Evolutionary conservation across 2,329 filamentous ascomycete species (phyloP).

Genomic region (Zymoseptoria crescenta): DNA sequence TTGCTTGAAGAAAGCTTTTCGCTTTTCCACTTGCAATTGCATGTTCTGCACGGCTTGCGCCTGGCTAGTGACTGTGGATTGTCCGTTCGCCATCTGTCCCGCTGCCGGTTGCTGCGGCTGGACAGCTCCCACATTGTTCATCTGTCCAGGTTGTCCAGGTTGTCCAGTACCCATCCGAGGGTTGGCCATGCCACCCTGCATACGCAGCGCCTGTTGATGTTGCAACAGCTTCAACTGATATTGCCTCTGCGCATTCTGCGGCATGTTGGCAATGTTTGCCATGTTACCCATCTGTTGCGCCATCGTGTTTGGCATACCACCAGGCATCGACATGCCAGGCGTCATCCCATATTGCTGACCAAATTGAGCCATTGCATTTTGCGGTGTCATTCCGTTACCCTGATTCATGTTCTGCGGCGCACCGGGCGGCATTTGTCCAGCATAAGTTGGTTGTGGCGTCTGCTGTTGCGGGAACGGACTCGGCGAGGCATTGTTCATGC

Average conservation of each 20-base stretch:
- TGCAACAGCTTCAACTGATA: slow-evolving; percentile 81
- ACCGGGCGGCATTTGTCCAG: slow-evolving; percentile 37
- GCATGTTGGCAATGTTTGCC: slow-evolving; percentile 25
- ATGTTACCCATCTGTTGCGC: slow-evolving; percentile 14
- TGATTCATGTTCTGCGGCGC: slow-evolving; percentile 14
- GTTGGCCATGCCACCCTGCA: slow-evolving; percentile 24
- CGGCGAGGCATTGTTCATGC: slow-evolving; percentile 85
- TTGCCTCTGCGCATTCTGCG: slow-evolving; percentile 63
- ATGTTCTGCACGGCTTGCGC: slow-evolving; percentile 11
- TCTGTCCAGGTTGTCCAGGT: slow-evolving; percentile 21
- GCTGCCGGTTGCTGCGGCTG: slow-evolving; percentile 19
- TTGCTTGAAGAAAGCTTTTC: slow-evolving; percentile 51
- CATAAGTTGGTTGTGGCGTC: slow-evolving; percentile 19
- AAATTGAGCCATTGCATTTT: slow-evolving; percentile 30
- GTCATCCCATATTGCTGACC: slow-evolving; percentile 32
- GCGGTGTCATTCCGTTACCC: slow-evolving; percentile 19
- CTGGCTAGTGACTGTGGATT: slow-evolving; percentile 1
- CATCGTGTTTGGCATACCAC: slow-evolving; percentile 33
- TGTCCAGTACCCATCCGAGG: slow-evolving; percentile 14
- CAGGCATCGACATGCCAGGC: slow-evolving; percentile 24
- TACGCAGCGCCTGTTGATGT: slow-evolving; percentile 58
- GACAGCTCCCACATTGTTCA: slow-evolving; percentile 15
- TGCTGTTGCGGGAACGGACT: slow-evolving; percentile 59
- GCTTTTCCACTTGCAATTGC: slow-evolving; percentile 21
- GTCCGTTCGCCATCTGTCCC: slow-evolving; percentile 8